phyloP scores from a whole-genome alignment of 78 protist species.

The Dictyostelium citrinum region DNA sequence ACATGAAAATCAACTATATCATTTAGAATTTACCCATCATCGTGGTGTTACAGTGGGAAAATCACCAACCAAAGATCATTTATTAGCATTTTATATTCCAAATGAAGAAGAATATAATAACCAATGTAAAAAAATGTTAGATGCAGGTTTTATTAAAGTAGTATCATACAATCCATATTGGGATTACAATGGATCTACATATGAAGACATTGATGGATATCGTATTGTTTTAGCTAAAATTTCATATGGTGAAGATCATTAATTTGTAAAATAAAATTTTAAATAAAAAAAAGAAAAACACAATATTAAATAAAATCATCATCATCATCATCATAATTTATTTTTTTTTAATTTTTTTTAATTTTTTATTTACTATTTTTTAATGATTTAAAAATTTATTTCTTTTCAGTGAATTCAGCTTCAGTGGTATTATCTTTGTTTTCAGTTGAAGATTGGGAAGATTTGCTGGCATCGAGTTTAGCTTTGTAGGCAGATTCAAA shows the following conservation, averaged over 20 bases:
- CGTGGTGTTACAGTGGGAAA: neutral
- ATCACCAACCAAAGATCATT: slow-evolving; percentile 15
- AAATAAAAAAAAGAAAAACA: neutral
- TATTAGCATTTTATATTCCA: slow-evolving; percentile 1
- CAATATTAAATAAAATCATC: too few relatives aligned
- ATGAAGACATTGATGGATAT: slow-evolving; percentile 10
- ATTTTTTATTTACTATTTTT: neutral
- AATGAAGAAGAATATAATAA: neutral
- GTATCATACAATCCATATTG: slow-evolving; percentile 11
- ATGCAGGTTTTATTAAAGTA: neutral
- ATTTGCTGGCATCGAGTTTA: slow-evolving; percentile 20
- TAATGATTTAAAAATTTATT: neutral
- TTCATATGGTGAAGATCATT: neutral
- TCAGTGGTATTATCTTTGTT: neutral
- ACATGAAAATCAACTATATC: neutral
- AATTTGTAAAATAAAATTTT: neutral
- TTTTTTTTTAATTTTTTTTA: neutral
- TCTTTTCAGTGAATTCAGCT: slow-evolving; percentile 78
- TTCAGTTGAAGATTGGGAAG: neutral
- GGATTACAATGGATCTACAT: neutral
- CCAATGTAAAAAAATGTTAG: slow-evolving; percentile 1
- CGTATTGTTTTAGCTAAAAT: slow-evolving; percentile 15
- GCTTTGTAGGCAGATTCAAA: slow-evolving; percentile 73
- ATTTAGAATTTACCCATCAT: slow-evolving; percentile 14
- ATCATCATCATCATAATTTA: too few relatives aligned